phyloP scores from a whole-genome alignment of 768 basidiomycete species.

The Amanita rubescens region DNA sequence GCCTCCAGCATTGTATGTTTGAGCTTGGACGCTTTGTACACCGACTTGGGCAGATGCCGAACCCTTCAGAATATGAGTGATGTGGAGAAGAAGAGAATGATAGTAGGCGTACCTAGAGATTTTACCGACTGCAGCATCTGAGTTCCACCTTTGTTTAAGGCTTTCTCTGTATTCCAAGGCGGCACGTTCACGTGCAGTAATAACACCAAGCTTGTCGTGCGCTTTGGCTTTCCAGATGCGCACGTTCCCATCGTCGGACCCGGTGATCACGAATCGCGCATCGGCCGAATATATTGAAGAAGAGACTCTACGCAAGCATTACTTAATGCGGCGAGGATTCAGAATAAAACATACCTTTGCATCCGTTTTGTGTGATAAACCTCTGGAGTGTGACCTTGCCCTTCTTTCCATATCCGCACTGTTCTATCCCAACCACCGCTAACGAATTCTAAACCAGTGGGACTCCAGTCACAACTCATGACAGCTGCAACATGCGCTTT shows the following conservation, averaged over 20 bases:
- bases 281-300: conserved; percentile 86
- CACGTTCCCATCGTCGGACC: conserved; percentile 93
- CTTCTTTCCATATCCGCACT: conserved; percentile 87
- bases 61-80: conserved; percentile 32
- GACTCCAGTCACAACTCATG: conserved; percentile 96
- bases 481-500: conserved; percentile 97
- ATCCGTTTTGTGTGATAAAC: conserved; percentile 98
- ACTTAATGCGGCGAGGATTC: neutral
- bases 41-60: conserved; percentile 85
- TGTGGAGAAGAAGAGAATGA: neutral
- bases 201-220: conserved; percentile 83
- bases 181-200: conserved; percentile 86
- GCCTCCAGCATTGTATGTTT: conserved; percentile 93
- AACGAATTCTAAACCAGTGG: conserved; percentile 92
- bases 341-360: conserved; percentile 62
- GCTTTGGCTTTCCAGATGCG: conserved; percentile 94
- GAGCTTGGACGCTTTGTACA: conserved; percentile 80
- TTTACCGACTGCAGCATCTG: conserved; percentile 73
- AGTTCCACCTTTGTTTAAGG: conserved; percentile 84
- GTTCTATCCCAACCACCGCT: conserved; percentile 97
- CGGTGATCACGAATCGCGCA: conserved; percentile 83
- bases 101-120: conserved; percentile 55
- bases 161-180: conserved; percentile 89
- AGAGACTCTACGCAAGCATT: conserved; percentile 53
- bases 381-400: conserved; percentile 72